Evolutionary conservation across 2,329 filamentous ascomycete genomes (phyloP).

Genomic region (Canariomyces notabilis): DNA sequence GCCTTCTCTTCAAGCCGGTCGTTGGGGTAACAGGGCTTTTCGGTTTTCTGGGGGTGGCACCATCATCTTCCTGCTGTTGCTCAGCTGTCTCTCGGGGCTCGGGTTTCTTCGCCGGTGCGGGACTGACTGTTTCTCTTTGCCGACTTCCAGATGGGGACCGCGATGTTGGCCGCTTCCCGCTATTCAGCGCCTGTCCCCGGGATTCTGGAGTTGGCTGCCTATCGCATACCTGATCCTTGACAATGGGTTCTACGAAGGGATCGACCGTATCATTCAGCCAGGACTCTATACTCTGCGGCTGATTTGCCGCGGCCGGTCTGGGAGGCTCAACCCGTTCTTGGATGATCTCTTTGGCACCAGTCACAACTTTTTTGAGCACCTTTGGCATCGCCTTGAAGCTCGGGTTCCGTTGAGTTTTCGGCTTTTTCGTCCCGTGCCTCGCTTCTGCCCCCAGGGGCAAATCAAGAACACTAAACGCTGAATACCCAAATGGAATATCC

Average conservation of each 20-base stretch:
- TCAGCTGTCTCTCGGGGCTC: slow-evolving; percentile 7
- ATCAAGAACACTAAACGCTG: slow-evolving; percentile 62
- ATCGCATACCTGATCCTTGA: slow-evolving; percentile 20
- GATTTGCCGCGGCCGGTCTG: slow-evolving; percentile 45
- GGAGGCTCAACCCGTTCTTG: slow-evolving; percentile 55
- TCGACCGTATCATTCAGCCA: slow-evolving; percentile 61
- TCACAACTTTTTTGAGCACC: slow-evolving; percentile 60
- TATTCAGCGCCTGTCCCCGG: slow-evolving; percentile 3
- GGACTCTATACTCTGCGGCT: slow-evolving; percentile 59
- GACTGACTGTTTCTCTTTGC: slow-evolving; percentile 15
- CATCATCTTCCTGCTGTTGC: slow-evolving; percentile 21
- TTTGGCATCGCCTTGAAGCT: slow-evolving; percentile 59
- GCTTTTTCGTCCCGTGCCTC: slow-evolving; percentile 36
- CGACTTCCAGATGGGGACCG: slow-evolving; percentile 24
- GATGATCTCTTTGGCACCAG: slow-evolving; percentile 60
- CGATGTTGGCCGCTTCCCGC: not conserved
- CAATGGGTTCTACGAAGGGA: slow-evolving; percentile 50
- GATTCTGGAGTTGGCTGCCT: slow-evolving; percentile 1
- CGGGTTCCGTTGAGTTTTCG: slow-evolving; percentile 47
- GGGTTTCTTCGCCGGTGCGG: slow-evolving; percentile 5
- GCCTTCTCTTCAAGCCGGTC: slow-evolving; percentile 48
- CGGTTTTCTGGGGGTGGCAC: slow-evolving; percentile 25
- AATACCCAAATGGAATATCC: slow-evolving; percentile 59
- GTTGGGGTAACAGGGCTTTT: slow-evolving; percentile 33
- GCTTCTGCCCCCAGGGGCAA: slow-evolving; percentile 46